Evolutionary conservation across 176 grass and related monocot species (phyloP), one percentile per base, ranked within the genome.

Genomic region (Luzula sylvatica): DNA sequence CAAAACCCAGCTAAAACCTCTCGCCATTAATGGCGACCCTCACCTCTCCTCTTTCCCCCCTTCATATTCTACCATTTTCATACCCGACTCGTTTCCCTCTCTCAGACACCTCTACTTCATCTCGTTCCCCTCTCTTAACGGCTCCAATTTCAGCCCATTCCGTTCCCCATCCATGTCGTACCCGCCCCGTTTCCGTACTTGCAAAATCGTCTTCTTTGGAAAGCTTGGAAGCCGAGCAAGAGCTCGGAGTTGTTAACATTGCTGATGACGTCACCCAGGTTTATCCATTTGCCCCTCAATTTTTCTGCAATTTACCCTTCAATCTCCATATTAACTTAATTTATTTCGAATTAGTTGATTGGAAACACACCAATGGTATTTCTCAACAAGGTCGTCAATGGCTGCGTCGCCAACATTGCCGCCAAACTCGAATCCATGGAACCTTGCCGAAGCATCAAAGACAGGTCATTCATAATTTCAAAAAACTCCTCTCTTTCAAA

Each of bases 401-500:
- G 85, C 8, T 98, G 81, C 65, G 74, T 86, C 3, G 92, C 85
- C 22, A 98, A 72, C 61, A 75, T 98, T 11, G 71, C 92, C n/a
- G 92, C 92, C 56, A 98, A 98, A 52, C 85, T 98, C 0, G 85
- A 98, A 66, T 98, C 83, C 26, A 74, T 90, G 81, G 92, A 80
- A 48, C 92, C 92, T 61, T 82, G 85, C 52, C 65, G 75, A 23
- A 96, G 83, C 50, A 77, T 98, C 38, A 98, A 98, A 72, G 92
- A 98, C 45, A 86, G 92, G 81, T 90, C 74, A 21, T 27, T 44
- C 2, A 30, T 53, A 35, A 47, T 48, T 16, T n/a, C 3, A n/a
- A 16, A 46, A 65, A 13, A 0, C 55, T 67, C 62, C 13, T 72
- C 28, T 11, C 18, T 23, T 8, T 29, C 11, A 5, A 40, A 40